Base-by-base conservation (phyloP, 176 grass and related monocot species). In the Lolium perenne region DNA sequence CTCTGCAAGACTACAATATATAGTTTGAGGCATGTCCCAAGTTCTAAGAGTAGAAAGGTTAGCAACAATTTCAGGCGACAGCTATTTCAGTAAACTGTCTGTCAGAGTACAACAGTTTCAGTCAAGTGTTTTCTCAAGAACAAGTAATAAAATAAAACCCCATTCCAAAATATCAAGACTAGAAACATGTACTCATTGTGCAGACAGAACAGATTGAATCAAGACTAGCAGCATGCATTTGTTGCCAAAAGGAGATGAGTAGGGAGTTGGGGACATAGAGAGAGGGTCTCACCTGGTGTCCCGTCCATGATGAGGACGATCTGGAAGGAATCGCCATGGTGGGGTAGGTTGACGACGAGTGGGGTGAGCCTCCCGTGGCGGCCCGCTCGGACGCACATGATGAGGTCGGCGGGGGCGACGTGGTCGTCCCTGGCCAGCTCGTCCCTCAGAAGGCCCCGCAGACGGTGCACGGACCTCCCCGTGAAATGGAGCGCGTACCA, bases 291-390 rank as follows among this genome's bases (percentile, higher is more conserved):
- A 74, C 21, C 71, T 15, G 45, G 11, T 21, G 71, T 74, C 43
- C 71, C 71, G 45, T 13, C 13, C 10, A 15, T 16, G 71, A 74
- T 23, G 71, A 74, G 5, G 56, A 79, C 7, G 47, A 88, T 26
- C 17, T 23, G 43, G 53, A 83, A 51, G 8, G 14, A 2, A 14
- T 7, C 17, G 9, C 7, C 15, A 29, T 21, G 14, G 51, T 15
- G 25, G 69, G 73, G 86, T 46, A 88, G 74, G 74, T 88, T 54
- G 16, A 26, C 62, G 66, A 51, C 21, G 21, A 89, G 82, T 74
- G 87, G 87, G 17, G 66, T 89, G 16, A 47, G 46, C 76, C 57
- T 77, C 23, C 82, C 87, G 20, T 23, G n/a, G 46, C 11, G 22
- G 47, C 87, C 87, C 0, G 66, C 55, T 60, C 59, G 35, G 10